Percentiles rank a stretch among this genome's conserved stretches.
Conservation (phyloP, 208 protist genomes). For the Wallacemonas sp. region DNA sequence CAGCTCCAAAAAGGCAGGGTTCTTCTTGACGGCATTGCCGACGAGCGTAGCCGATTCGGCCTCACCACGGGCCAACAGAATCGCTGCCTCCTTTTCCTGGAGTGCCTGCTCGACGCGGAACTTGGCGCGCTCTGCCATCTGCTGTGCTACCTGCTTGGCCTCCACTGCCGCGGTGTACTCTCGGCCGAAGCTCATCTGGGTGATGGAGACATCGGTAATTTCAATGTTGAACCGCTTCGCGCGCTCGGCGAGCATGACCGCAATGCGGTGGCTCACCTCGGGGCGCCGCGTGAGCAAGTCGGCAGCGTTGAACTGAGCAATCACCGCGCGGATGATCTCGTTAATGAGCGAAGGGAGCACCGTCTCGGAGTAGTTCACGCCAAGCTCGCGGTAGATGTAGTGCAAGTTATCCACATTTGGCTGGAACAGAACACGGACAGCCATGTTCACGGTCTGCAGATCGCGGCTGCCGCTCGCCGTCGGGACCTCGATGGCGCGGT, state of each 20-base stretch:
- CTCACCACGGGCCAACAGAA: slow-evolving; percentile 95
- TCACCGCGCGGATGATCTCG: slow-evolving; percentile 98
- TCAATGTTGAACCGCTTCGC: slow-evolving; percentile 97
- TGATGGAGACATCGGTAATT: slow-evolving; percentile 98
- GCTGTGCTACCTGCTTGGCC: slow-evolving; percentile 96
- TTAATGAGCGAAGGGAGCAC: slow-evolving; percentile 98
- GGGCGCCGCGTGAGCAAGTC: slow-evolving; percentile 98
- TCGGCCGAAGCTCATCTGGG: slow-evolving; percentile 95
- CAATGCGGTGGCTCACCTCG: slow-evolving; percentile 93
- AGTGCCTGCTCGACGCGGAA: slow-evolving; percentile 95
- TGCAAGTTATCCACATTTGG: slow-evolving; percentile 93
- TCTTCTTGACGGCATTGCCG: slow-evolving; percentile 87
- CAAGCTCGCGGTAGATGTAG: slow-evolving; percentile 95
- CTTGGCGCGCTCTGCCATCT: slow-evolving; percentile 95
- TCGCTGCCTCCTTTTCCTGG: slow-evolving; percentile 93
- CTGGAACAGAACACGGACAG: slow-evolving; percentile 97
- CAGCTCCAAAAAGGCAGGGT: slow-evolving; percentile 93
- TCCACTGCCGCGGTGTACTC: slow-evolving; percentile 96
- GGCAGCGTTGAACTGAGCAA: slow-evolving; percentile 99
- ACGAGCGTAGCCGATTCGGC: slow-evolving; percentile 90
- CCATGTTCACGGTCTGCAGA: slow-evolving; percentile 99
- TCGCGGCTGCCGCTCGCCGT: slow-evolving; percentile 93
- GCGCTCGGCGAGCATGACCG: slow-evolving; percentile 92
- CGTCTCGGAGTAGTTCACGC: slow-evolving; percentile 97
- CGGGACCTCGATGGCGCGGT: slow-evolving; percentile 85